Conservation (phyloP, 73 alveolate species). For the Symbiodinium natans region DNA sequence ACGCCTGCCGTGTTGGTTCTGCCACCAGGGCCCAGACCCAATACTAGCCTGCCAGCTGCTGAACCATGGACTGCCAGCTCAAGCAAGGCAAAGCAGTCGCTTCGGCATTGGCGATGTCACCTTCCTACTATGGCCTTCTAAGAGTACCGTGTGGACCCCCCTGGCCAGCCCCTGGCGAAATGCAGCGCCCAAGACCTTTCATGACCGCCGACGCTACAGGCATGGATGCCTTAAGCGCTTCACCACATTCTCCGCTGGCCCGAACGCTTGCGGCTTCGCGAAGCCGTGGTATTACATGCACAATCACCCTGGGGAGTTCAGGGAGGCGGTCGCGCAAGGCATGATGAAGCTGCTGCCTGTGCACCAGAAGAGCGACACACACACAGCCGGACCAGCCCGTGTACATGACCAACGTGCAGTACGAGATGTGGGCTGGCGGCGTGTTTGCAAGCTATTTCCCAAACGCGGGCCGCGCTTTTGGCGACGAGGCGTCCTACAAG, state of each 20-base stretch:
- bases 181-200: too few species aligned
- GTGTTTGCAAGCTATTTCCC: slow-evolving; percentile 22
- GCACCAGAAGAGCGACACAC: slow-evolving; percentile 87
- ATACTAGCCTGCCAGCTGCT: slow-evolving; percentile 63
- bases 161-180: too few species aligned
- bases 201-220: too few species aligned
- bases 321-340: slow-evolving; percentile 22
- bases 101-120: slow-evolving; percentile 85
- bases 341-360: slow-evolving; percentile 79
- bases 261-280: background rate
- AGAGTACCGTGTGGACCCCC: slow-evolving; percentile 30
- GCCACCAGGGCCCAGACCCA: slow-evolving; percentile 86
- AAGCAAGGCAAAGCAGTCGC: slow-evolving; percentile 88
- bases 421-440: too few species aligned
- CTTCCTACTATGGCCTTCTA: slow-evolving; percentile 70
- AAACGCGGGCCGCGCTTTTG: background rate
- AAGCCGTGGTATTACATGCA: slow-evolving; percentile 66
- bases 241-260: slow-evolving; percentile 16
- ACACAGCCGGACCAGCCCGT: slow-evolving; percentile 91
- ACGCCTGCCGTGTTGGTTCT: slow-evolving; percentile 68
- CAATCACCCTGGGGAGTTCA: slow-evolving; percentile 68
- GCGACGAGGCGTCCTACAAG: slow-evolving; percentile 12
- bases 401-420: slow-evolving; percentile 88
- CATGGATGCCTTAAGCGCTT: slow-evolving; percentile 21
- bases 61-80: background rate